A percentile compares a stretch with the other conserved stretches of the same genome.
phyloP scores from a whole-genome alignment of 2,329 filamentous ascomycete genomes.

The Fusarium chuoi region DNA sequence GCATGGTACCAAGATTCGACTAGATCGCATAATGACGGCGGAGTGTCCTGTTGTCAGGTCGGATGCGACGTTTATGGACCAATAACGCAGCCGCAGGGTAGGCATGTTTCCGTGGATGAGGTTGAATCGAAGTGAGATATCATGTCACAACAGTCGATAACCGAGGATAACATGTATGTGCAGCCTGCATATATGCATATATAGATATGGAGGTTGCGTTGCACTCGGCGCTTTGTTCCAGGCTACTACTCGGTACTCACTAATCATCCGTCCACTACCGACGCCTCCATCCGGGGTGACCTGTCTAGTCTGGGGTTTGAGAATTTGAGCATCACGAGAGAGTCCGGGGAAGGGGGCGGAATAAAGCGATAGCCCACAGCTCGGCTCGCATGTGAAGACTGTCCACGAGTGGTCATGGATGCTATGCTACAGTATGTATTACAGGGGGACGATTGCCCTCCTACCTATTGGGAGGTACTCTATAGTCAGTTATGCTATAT shows the following conservation, averaged over 20 bases:
- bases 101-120: background rate
- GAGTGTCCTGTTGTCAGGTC: conserved; percentile 20
- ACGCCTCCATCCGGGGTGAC: conserved; percentile 5
- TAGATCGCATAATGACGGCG: conserved; percentile 10
- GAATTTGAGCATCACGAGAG: conserved; percentile 11
- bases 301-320: conserved; percentile 2
- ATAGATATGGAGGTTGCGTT: background rate
- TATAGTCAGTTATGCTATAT: too few relatives aligned
- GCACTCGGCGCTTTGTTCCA: conserved; percentile 23
- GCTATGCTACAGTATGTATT: background rate
- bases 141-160: conserved; percentile 15
- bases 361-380: conserved; percentile 1
- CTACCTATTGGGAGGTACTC: background rate
- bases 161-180: background rate
- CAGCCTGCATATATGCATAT: background rate
- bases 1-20: conserved; percentile 23
- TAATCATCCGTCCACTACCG: conserved; percentile 27
- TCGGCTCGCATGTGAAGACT: conserved; percentile 24
- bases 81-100: conserved; percentile 13
- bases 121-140: background rate
- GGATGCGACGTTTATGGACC: background rate
- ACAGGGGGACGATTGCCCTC: background rate
- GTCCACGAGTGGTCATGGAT: background rate
- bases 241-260: conserved; percentile 10
- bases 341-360: conserved; percentile 8